Evolutionary conservation across 2,329 filamentous ascomycete genomes (phyloP), one percentile per base, ranked within the genome.

Genomic region (Clarireedia homoeocarpa): DNA sequence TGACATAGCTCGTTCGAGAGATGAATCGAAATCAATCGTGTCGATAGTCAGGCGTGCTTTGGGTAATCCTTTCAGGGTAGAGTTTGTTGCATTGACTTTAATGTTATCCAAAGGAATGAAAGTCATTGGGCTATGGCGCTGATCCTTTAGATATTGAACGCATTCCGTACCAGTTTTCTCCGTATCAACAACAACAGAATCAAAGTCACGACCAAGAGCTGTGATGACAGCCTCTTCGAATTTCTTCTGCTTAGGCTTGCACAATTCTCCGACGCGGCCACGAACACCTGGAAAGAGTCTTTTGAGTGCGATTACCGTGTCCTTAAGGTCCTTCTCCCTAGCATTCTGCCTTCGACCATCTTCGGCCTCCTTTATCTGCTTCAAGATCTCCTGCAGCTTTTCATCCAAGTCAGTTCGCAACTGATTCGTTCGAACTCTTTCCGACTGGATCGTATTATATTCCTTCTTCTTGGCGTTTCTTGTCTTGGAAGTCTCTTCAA

Each of bases 61-160:
- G 55, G 89, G 81, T 70, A 96, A 86, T 27, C 91, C 89, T 72
- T 96, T 96, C 62, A 99, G 77, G 58, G 89, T 91, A 5, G 90
- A 88, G 69, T 95, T 95, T 58, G 94, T 83, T 10, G 89, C 85
- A 70, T 89, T 91, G 68, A 96, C 91, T 67, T 97, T 95, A 70
- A 99, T 96, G 52, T 95, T 96, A 75, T 99, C 94, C 17, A 99
- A 79, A 1, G 94, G 94, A 61, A 97, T 91, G 71, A 99, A 97
- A 1, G 90, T 96, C 73, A 94, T 89, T 57, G 91, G 89, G 6
- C 88, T 82, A 53, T 88, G 85, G 55, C 89, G 85, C 69, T 96
- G 89, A 62, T 96, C 90, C 65, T 94, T 94, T 57, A 99, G 81
- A 67, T 96, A 95, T 63, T 94, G 84, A 55, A 99, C 94, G 70